These are phyloP conservation scores for Apostasia ramifera DNA, from an alignment of 106 monocot genomes.

Conservation along the genomic window DNA sequence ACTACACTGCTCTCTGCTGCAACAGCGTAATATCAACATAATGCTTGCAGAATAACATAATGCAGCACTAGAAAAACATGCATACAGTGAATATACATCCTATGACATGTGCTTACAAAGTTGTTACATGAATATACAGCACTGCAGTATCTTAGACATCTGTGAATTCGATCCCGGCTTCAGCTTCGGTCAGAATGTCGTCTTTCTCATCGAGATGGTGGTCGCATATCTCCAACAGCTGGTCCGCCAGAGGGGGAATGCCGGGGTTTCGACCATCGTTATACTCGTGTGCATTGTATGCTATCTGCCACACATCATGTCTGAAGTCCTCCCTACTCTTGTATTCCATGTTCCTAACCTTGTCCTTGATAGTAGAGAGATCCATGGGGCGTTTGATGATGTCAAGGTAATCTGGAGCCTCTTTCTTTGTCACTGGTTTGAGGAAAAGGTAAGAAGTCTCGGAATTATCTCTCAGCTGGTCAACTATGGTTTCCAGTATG, in stretches of 20 bases:
- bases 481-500: slow-evolving; percentile 70
- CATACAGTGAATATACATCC: too few species aligned
- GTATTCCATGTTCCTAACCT: slow-evolving; percentile 86
- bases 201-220: slow-evolving; percentile 40
- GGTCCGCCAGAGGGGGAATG: slow-evolving; percentile 93
- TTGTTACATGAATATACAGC: too few species aligned
- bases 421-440: slow-evolving; percentile 92
- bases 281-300: slow-evolving; percentile 74
- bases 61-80: too few species aligned
- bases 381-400: slow-evolving; percentile 71
- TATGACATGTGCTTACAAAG: too few species aligned
- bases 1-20: too few species aligned
- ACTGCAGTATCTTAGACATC: neutral
- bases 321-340: slow-evolving; percentile 75
- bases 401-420: slow-evolving; percentile 86
- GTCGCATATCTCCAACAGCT: slow-evolving; percentile 85
- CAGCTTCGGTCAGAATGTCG: slow-evolving; percentile 44
- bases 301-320: slow-evolving; percentile 92
- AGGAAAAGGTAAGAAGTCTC: slow-evolving; percentile 65
- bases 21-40: too few species aligned
- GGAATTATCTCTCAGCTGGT: slow-evolving; percentile 27
- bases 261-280: slow-evolving; percentile 67
- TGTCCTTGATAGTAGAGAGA: slow-evolving; percentile 83
- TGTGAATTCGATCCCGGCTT: slow-evolving; percentile 30
- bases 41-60: too few species aligned